Conservation (phyloP, 164 flowering plant species). For the Aristolochia fimbriata region DNA sequence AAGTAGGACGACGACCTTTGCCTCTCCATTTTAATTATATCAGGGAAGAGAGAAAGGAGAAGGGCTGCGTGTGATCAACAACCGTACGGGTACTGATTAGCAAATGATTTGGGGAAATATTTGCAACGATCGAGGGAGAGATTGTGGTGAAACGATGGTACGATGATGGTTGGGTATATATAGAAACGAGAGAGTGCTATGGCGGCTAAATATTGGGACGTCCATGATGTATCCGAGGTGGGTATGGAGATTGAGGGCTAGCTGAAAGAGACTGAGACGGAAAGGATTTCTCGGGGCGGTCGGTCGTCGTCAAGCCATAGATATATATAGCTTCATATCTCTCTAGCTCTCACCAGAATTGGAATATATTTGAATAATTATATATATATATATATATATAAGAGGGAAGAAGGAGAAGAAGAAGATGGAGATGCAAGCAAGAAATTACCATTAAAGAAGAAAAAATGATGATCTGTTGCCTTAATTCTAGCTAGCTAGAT, state of each 20-base stretch:
- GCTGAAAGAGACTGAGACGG: slow-evolving; percentile 26
- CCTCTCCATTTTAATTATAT: not conserved
- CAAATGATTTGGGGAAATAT: slow-evolving; percentile 6
- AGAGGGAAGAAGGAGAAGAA: too few species aligned
- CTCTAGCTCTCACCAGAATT: too few species aligned
- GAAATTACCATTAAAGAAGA: too few species aligned
- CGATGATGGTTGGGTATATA: slow-evolving; percentile 19
- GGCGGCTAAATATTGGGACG: slow-evolving; percentile 1
- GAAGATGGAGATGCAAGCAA: too few species aligned
- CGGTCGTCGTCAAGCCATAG: not conserved
- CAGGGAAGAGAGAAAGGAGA: slow-evolving; percentile 4
- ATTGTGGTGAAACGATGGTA: slow-evolving; percentile 11
- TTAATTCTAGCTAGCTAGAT: too few species aligned
- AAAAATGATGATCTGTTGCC: too few species aligned
- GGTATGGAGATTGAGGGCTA: slow-evolving; percentile 19
- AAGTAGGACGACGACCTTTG: slow-evolving; percentile 3
- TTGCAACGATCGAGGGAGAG: too few species aligned
- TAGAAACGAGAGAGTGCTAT: slow-evolving; percentile 12
- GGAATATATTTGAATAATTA: too few species aligned
- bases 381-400: too few species aligned
- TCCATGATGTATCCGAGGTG: slow-evolving; percentile 4
- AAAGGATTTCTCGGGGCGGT: slow-evolving; percentile 11
- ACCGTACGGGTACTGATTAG: not conserved
- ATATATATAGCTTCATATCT: too few species aligned
- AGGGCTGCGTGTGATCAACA: slow-evolving; percentile 1